These are phyloP conservation scores for Codiaeum variegatum DNA, from an alignment of 441 rosid genomes.

Conservation along the genomic window DNA sequence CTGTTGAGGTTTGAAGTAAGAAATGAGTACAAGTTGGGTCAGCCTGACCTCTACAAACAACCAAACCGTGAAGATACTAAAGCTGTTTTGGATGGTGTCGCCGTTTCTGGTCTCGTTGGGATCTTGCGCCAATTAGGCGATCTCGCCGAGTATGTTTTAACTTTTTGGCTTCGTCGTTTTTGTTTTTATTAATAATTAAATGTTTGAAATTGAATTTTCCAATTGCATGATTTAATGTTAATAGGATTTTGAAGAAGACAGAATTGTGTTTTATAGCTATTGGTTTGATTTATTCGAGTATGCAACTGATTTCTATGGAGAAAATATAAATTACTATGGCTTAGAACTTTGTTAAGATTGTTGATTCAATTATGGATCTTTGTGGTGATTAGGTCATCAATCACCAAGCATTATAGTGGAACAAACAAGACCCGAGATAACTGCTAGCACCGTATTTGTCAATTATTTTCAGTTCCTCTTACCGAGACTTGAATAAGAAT, in stretches of 20 bases:
- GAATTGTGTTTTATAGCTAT: background rate
- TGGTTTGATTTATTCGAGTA: background rate
- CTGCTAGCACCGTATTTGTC: background rate
- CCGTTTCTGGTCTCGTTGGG: conserved; percentile 93
- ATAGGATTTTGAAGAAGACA: background rate
- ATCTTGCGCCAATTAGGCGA: conserved; percentile 98
- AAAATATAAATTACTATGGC: background rate
- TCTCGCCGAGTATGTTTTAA: conserved; percentile 75
- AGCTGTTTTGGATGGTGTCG: conserved; percentile 72
- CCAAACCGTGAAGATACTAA: conserved; percentile 76
- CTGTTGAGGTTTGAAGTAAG: conserved; percentile 70
- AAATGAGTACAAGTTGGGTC: conserved; percentile 72
- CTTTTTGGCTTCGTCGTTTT: background rate
- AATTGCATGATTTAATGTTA: conserved; percentile 3
- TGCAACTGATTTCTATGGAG: background rate
- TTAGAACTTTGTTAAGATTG: background rate
- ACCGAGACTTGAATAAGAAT: background rate
- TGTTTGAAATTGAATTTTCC: background rate
- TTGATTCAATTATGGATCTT: background rate
- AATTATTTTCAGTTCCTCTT: background rate
- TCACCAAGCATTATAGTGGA: conserved; percentile 1
- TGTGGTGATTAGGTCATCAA: background rate
- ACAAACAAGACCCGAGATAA: background rate
- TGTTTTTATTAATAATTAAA: background rate
- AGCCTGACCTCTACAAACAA: conserved; percentile 53